Conservation (phyloP, 2,329 filamentous ascomycete species). For the Bretziella fagacearum region DNA sequence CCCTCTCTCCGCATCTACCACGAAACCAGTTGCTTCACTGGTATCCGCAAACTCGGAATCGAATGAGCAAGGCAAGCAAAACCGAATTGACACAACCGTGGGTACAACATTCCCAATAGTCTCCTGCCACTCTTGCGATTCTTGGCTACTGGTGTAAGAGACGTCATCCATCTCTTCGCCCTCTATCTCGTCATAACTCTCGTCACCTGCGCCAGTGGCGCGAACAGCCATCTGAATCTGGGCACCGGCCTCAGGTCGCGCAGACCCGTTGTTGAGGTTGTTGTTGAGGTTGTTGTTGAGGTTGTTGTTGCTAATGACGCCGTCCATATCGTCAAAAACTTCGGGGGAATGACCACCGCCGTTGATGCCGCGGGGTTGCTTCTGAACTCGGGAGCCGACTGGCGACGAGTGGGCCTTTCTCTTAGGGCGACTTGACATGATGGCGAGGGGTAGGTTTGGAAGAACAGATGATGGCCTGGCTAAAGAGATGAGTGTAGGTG, state of each 20-base stretch:
- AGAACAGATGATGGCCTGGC: not conserved
- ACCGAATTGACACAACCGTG: conserved; percentile 96
- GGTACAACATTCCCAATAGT: conserved; percentile 88
- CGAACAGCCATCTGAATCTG: conserved; percentile 5
- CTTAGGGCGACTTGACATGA: conserved; percentile 33
- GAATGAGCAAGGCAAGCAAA: conserved; percentile 95
- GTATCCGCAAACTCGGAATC: conserved; percentile 90
- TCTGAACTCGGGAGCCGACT: conserved; percentile 21
- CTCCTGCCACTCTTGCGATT: conserved; percentile 62
- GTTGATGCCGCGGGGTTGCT: conserved; percentile 29
- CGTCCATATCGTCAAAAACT: conserved; percentile 13
- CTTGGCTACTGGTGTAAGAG: conserved; percentile 22
- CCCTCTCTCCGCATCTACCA: conserved; percentile 85
- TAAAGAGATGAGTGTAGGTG: not conserved
- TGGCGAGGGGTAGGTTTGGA: not conserved
- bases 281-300: not conserved
- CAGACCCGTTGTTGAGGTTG: not conserved
- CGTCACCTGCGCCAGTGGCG: not conserved
- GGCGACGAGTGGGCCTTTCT: conserved; percentile 32
- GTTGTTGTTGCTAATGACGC: not conserved
- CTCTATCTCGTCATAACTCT: not conserved
- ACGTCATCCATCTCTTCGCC: not conserved
- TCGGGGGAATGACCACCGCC: conserved; percentile 32
- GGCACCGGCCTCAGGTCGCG: not conserved
- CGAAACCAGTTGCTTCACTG: conserved; percentile 93